These are phyloP conservation scores for Dichomitus squalens DNA, from an alignment of 1,284 basidiomycete genomes.

Conservation along the genomic window DNA sequence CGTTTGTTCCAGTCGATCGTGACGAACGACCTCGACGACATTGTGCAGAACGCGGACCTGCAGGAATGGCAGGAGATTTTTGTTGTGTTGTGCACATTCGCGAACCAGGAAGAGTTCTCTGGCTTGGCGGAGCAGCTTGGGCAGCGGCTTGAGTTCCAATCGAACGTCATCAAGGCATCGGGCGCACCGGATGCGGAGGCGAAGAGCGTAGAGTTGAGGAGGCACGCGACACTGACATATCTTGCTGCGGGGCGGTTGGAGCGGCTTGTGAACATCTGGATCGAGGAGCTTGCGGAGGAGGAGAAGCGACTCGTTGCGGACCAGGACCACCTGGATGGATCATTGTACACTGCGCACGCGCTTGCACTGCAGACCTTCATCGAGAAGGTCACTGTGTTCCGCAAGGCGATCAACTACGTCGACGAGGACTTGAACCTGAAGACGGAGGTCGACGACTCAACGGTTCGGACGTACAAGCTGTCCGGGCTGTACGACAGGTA, in stretches of 20 bases:
- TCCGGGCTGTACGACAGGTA: constrained; percentile 90
- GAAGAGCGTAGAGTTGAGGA: constrained; percentile 66
- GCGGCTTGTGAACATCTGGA: constrained; percentile 91
- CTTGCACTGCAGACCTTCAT: constrained; percentile 92
- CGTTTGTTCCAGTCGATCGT: constrained; percentile 97
- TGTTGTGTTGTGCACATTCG: constrained; percentile 96
- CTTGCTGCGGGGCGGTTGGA: constrained; percentile 91
- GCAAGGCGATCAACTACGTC: constrained; percentile 84
- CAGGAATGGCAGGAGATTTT: constrained; percentile 98
- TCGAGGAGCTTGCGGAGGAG: constrained; percentile 89
- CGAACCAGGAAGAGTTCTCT: constrained; percentile 83
- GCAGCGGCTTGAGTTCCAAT: constrained; percentile 86
- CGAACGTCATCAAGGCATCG: constrained; percentile 56
- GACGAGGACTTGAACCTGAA: constrained; percentile 71
- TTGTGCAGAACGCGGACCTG: constrained; percentile 95
- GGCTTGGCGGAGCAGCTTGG: constrained; percentile 91
- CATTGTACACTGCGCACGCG: constrained; percentile 85
- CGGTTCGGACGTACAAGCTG: constrained; percentile 80
- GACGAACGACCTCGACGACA: constrained; percentile 88
- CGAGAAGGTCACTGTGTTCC: constrained; percentile 97
- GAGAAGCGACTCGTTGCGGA: constrained; percentile 60
- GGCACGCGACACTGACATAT: constrained; percentile 92
- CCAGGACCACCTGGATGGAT: constrained; percentile 47
- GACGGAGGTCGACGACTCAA: constrained; percentile 40
- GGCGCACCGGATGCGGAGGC: constrained; percentile 45